A percentile compares a stretch with the other conserved stretches of the same genome.
phyloP scores from a whole-genome alignment of 2,329 filamentous ascomycete species.

The Verruconis gallopava region DNA sequence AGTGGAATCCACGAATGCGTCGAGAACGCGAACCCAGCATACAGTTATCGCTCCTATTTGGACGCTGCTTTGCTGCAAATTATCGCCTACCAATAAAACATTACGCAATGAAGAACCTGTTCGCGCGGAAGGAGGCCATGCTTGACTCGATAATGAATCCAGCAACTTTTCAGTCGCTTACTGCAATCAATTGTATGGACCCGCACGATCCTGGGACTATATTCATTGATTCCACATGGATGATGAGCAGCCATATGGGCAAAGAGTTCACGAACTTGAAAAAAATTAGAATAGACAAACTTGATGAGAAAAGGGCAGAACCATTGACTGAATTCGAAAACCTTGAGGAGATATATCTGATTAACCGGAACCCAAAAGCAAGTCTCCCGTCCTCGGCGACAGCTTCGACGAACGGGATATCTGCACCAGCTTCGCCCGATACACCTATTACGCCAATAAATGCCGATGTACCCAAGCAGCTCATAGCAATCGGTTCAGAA shows the following conservation, averaged over 20 bases:
- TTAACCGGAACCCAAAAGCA: conserved; percentile 29
- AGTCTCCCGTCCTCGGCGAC: conserved; percentile 16
- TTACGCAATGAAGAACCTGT: conserved; percentile 44
- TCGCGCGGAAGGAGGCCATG: conserved; percentile 37
- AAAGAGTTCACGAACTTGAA: conserved; percentile 27
- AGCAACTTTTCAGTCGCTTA: conserved; percentile 33
- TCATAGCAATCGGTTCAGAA: conserved; percentile 26
- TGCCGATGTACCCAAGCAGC: conserved; percentile 17
- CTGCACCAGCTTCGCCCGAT: conserved; percentile 16
- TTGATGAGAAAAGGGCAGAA: conserved; percentile 31
- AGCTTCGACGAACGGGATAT: neutral
- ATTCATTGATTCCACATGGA: conserved; percentile 46
- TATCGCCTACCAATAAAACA: conserved; percentile 36
- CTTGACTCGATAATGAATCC: conserved; percentile 33
- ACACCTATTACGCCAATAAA: conserved; percentile 20
- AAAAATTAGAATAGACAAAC: conserved; percentile 35
- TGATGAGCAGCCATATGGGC: conserved; percentile 16
- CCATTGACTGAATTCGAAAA: conserved; percentile 31
- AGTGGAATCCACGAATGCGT: conserved; percentile 51
- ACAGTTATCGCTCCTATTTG: conserved; percentile 41
- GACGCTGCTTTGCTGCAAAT: conserved; percentile 36
- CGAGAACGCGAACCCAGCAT: conserved; percentile 44
- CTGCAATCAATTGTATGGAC: conserved; percentile 40
- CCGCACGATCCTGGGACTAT: conserved; percentile 31
- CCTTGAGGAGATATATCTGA: conserved; percentile 40